These are phyloP conservation scores for Tricholoma saponaceum DNA, from an alignment of 768 basidiomycete species.

Conservation along the genomic window DNA sequence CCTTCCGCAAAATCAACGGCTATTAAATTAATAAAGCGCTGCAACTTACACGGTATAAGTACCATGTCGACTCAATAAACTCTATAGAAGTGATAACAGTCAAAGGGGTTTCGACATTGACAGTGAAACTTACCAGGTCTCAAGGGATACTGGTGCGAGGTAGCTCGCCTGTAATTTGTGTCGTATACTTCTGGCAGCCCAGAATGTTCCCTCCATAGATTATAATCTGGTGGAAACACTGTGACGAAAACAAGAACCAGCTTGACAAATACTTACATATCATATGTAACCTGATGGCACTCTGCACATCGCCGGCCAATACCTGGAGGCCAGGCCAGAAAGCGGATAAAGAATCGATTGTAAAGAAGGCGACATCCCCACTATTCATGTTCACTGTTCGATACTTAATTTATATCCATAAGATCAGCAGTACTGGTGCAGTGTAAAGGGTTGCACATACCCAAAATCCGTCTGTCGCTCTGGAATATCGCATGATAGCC, in stretches of 20 bases:
- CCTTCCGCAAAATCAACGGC: conserved; percentile 42
- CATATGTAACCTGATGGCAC: conserved; percentile 89
- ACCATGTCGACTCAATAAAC: conserved; percentile 96
- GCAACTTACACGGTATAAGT: conserved; percentile 73
- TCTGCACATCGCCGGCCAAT: conserved; percentile 79
- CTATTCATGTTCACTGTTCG: conserved; percentile 77
- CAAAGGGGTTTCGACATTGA: background rate
- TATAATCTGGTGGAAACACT: conserved; percentile 61
- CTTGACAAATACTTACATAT: conserved; percentile 52
- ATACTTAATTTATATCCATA: conserved; percentile 47
- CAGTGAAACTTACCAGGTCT: conserved; percentile 53
- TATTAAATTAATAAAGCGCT: background rate
- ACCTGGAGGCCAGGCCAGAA: conserved; percentile 98
- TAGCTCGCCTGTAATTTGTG: conserved; percentile 66
- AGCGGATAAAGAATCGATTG: conserved; percentile 93
- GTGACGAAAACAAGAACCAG: background rate
- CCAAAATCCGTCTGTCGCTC: conserved; percentile 85
- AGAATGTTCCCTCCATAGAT: conserved; percentile 83
- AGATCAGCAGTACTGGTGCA: background rate
- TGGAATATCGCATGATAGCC: conserved; percentile 80
- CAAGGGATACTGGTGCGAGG: conserved; percentile 75
- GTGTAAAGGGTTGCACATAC: conserved; percentile 36
- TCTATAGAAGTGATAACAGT: conserved; percentile 40
- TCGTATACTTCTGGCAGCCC: conserved; percentile 94
- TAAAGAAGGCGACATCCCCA: conserved; percentile 69